phyloP scores from a whole-genome alignment of 345 rosid species.

The Eucalyptus curtisii region DNA sequence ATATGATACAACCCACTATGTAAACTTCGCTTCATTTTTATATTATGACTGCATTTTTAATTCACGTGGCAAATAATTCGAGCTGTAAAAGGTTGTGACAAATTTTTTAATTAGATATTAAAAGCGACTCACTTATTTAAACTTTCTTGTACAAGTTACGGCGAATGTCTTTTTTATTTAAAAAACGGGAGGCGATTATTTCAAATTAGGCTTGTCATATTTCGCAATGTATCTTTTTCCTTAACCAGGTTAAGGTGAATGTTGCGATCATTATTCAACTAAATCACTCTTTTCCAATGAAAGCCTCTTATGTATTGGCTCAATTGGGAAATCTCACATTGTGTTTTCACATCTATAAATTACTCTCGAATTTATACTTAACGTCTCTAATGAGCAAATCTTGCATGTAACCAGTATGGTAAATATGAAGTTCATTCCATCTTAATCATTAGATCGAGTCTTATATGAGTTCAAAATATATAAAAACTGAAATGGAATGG shows the following conservation, averaged over 20 bases:
- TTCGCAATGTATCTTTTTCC: not conserved
- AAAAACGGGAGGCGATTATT: not conserved
- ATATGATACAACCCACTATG: not conserved
- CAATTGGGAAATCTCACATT: not conserved
- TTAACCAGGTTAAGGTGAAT: not conserved
- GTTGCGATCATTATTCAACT: not conserved
- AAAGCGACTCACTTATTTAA: not conserved
- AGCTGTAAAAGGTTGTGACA: not conserved
- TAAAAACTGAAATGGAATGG: not conserved
- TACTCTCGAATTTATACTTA: not conserved
- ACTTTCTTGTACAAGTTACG: not conserved
- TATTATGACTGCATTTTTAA: not conserved
- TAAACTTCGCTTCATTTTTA: not conserved
- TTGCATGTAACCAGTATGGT: not conserved
- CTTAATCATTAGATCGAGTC: not conserved
- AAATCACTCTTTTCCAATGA: not conserved
- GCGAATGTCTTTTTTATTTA: not conserved
- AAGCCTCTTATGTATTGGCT: not conserved
- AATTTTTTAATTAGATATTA: not conserved
- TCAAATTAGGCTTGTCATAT: not conserved
- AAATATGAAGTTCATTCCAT: not conserved
- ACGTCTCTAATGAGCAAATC: not conserved
- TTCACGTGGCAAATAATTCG: not conserved
- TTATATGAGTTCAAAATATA: not conserved
- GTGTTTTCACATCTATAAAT: not conserved